phyloP scores from a whole-genome alignment of 2,329 filamentous ascomycete species.

The Verticillium nonalfalfae region DNA sequence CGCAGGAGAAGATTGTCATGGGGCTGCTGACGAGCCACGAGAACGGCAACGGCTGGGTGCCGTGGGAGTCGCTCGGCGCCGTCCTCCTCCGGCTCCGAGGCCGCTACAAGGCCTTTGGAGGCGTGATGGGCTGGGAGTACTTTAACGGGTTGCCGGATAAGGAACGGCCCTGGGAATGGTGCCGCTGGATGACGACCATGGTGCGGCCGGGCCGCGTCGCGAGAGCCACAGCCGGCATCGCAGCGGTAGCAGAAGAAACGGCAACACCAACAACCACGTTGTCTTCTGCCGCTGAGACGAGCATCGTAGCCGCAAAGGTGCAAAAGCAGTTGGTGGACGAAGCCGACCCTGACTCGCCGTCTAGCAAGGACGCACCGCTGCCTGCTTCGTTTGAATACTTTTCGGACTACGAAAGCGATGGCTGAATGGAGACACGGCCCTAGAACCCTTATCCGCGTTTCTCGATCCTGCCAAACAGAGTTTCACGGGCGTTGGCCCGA shows the following conservation, averaged over 20 bases:
- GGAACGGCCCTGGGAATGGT: slow-evolving; percentile 71
- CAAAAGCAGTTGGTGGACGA: slow-evolving; percentile 10
- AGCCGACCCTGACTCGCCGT: slow-evolving; percentile 18
- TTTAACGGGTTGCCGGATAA: slow-evolving; percentile 74
- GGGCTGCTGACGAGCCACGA: slow-evolving; percentile 74
- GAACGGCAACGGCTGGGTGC: slow-evolving; percentile 57
- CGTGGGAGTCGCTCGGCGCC: slow-evolving; percentile 36
- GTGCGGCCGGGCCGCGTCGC: slow-evolving; percentile 20
- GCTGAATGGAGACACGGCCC: background rate
- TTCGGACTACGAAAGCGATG: slow-evolving; percentile 15
- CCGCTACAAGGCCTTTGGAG: slow-evolving; percentile 65
- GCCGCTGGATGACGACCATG: slow-evolving; percentile 53
- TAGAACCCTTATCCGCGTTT: background rate
- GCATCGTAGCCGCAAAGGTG: slow-evolving; percentile 4
- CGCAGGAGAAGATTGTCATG: slow-evolving; percentile 66
- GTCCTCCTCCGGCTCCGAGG: slow-evolving; percentile 34
- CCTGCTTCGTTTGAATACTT: slow-evolving; percentile 27
- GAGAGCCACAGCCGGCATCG: background rate
- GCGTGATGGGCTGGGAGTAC: slow-evolving; percentile 94
- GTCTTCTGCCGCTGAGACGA: background rate
- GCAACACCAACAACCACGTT: background rate
- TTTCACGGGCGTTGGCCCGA: background rate
- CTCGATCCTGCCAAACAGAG: background rate
- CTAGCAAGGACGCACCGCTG: slow-evolving; percentile 18
- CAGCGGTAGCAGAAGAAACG: background rate